Evolutionary conservation across 2,329 filamentous ascomycete genomes (phyloP).

Genomic region (Penicillium sp.): DNA sequence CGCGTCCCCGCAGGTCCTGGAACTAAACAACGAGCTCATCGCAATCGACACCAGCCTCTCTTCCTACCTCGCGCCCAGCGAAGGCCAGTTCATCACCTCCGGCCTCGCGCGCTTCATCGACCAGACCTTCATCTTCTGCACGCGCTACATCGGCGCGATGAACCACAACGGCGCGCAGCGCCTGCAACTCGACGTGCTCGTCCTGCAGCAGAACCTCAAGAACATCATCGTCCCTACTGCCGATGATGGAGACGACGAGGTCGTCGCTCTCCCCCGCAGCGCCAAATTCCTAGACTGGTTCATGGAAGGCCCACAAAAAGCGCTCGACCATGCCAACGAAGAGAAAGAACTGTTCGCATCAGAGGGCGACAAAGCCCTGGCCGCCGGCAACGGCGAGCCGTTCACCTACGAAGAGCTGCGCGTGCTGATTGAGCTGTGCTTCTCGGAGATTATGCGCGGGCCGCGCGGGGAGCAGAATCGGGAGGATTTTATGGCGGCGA

Average conservation of each 20-base stretch:
- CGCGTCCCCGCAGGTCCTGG: conserved; percentile 65
- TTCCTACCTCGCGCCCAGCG: conserved; percentile 65
- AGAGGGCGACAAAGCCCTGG: conserved; percentile 31
- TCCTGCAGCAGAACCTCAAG: conserved; percentile 94
- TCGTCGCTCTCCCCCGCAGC: conserved; percentile 40
- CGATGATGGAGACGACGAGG: conserved; percentile 22
- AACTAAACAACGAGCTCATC: conserved; percentile 79
- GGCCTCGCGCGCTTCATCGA: conserved; percentile 78
- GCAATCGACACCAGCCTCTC: conserved; percentile 79
- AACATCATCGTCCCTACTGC: conserved; percentile 61
- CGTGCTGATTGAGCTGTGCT: conserved; percentile 44
- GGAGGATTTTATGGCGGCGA: conserved; percentile 44
- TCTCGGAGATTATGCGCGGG: conserved; percentile 41
- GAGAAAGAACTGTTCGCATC: conserved; percentile 39
- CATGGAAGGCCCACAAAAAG: conserved; percentile 43
- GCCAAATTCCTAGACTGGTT: conserved; percentile 48
- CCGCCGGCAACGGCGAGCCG: conserved; percentile 38
- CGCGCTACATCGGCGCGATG: conserved; percentile 70
- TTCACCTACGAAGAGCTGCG: conserved; percentile 46
- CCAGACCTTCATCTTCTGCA: conserved; percentile 69
- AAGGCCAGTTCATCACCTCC: conserved; percentile 70
- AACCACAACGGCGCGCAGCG: conserved; percentile 78
- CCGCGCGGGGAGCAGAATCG: conserved; percentile 38
- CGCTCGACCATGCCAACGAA: conserved; percentile 42
- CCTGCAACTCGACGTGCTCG: conserved; percentile 89